Evolutionary conservation across 306 rosid genomes (phyloP).

Genomic region (Sophora flavescens): DNA sequence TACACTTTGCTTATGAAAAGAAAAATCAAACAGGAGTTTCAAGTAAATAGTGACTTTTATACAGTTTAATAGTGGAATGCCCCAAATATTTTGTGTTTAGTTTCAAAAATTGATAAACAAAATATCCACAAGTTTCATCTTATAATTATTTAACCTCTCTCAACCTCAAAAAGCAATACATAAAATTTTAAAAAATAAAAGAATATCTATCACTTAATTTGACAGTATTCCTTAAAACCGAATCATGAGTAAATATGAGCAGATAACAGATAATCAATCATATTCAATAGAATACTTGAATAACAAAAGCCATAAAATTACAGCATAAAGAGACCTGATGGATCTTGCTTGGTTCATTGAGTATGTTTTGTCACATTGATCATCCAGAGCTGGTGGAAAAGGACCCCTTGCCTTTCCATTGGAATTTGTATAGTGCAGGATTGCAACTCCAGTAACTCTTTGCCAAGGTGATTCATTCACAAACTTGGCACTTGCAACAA

Average conservation of each 20-base stretch:
- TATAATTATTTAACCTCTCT: not conserved
- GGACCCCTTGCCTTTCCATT: slow-evolving; percentile 96
- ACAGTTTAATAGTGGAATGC: not conserved
- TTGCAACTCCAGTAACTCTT: slow-evolving; percentile 91
- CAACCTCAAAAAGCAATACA: slow-evolving; percentile 35
- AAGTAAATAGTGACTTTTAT: not conserved
- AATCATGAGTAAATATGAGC: slow-evolving; percentile 1
- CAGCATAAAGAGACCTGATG: slow-evolving; percentile 69
- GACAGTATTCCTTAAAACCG: not conserved
- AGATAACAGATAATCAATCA: slow-evolving; percentile 12
- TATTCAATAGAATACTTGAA: not conserved
- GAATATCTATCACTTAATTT: not conserved
- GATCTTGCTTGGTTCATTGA: slow-evolving; percentile 99
- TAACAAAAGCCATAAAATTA: slow-evolving; percentile 12
- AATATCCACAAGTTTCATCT: not conserved
- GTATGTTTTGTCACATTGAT: slow-evolving; percentile 87
- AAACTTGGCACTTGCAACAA: slow-evolving; percentile 93
- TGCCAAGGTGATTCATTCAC: slow-evolving; percentile 86
- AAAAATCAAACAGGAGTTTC: no score
- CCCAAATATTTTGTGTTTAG: not conserved
- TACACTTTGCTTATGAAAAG: no score
- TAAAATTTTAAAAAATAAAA: not conserved
- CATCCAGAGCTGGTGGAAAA: slow-evolving; percentile 78
- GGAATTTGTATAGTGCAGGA: slow-evolving; percentile 86
- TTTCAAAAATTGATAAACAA: not conserved